A percentile compares a stretch with the other conserved stretches of the same genome.
Evolutionary conservation across 495 filamentous ascomycete species (phyloP).

Genomic region (Penicillium alfredii): DNA sequence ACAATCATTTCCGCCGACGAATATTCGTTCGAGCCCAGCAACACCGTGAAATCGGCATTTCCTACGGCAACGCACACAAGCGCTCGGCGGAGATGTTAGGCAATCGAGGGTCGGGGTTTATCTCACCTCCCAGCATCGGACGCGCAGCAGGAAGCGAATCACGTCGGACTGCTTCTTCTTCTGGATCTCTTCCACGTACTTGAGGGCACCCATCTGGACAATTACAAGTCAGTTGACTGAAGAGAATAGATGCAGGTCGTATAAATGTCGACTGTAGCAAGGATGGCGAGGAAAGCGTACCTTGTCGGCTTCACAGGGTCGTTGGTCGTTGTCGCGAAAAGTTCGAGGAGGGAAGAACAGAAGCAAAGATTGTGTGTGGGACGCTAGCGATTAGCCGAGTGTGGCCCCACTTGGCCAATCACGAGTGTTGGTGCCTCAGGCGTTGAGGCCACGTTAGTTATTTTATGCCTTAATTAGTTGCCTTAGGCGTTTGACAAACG

Average conservation of each 20-base stretch:
- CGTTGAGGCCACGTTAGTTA: neutral
- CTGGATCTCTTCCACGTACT: constrained; percentile 99
- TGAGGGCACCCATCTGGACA: constrained; percentile 80
- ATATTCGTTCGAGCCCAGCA: constrained; percentile 33
- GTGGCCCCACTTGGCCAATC: constrained; percentile 15
- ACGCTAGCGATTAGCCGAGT: constrained; percentile 46
- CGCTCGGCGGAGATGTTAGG: constrained; percentile 45
- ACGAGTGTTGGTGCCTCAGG: constrained; percentile 8
- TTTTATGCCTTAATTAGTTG: neutral
- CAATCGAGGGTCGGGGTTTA: constrained; percentile 40
- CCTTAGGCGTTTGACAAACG: neutral
- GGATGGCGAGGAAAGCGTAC: too few relatives aligned
- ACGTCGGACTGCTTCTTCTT: constrained; percentile 99
- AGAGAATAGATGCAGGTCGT: neutral
- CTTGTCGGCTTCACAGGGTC: constrained; percentile 46
- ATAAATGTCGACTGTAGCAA: too few relatives aligned
- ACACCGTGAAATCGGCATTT: constrained; percentile 32
- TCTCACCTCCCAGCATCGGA: constrained; percentile 99
- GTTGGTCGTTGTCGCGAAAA: constrained; percentile 46
- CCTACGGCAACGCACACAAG: constrained; percentile 42
- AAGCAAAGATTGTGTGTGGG: constrained; percentile 42
- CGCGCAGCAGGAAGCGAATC: constrained; percentile 97
- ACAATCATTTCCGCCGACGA: constrained; percentile 42
- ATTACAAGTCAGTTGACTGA: constrained; percentile 9
- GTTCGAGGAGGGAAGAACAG: constrained; percentile 34